Conservation (phyloP, 1,284 basidiomycete genomes). For the Apiotrichum veenhuisii region DNA sequence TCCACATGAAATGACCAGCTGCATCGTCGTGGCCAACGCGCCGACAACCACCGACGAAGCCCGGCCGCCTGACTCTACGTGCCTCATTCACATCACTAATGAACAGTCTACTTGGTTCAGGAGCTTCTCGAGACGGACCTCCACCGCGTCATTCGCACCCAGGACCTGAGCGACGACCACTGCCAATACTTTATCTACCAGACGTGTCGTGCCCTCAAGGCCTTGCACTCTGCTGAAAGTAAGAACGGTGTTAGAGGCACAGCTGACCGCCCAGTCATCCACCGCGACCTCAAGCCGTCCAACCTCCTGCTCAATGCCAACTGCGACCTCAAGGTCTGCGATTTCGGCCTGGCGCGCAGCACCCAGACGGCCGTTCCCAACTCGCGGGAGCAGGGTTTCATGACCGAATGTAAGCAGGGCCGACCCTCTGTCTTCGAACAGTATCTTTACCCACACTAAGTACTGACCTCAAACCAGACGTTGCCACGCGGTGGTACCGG, state of each 20-base stretch:
- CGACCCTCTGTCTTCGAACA: too few species aligned
- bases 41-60: background rate
- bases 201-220: constrained; percentile 87
- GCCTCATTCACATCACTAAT: background rate
- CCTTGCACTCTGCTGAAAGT: constrained; percentile 81
- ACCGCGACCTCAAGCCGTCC: constrained; percentile 92
- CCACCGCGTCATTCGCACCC: constrained; percentile 69
- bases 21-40: too few species aligned
- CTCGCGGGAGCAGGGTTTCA: constrained; percentile 77
- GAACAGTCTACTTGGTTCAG: constrained; percentile 61
- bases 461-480: constrained; percentile 64
- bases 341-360: constrained; percentile 85
- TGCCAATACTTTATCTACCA: constrained; percentile 58
- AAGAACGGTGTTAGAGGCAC: too few species aligned
- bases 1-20: background rate
- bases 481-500: constrained; percentile 84
- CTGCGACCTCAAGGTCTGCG: constrained; percentile 92
- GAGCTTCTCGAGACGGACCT: constrained; percentile 74
- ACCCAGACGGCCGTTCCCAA: constrained; percentile 75
- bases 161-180: constrained; percentile 82
- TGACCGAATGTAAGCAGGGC: constrained; percentile 58
- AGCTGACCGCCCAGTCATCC: constrained; percentile 60
- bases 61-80: background rate
- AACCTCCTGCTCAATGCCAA: constrained; percentile 94
- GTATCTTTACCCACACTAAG: background rate